Evolutionary conservation across 176 grass and related monocot species (phyloP).

Genomic region (Puya raimondii): DNA sequence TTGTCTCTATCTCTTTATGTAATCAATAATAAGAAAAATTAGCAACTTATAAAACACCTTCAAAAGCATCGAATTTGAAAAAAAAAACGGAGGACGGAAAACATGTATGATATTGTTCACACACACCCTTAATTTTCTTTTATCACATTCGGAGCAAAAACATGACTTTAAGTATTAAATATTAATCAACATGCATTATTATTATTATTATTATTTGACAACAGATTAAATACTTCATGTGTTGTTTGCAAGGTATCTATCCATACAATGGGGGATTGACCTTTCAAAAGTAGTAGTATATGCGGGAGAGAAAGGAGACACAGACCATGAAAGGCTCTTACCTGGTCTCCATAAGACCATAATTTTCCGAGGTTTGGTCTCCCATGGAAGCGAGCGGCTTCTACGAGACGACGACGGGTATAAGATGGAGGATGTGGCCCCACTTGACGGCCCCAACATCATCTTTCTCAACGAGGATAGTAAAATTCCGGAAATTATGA

Average conservation of each 20-base stretch:
- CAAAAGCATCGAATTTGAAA: too few relatives aligned
- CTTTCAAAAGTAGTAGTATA: conserved; percentile 54
- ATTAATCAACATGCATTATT: background rate
- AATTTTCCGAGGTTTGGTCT: conserved; percentile 41
- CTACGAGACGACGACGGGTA: conserved; percentile 51
- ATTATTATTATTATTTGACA: background rate
- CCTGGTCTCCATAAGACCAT: conserved; percentile 70
- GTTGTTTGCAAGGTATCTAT: conserved; percentile 43
- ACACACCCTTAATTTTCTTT: background rate
- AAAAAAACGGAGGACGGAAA: too few relatives aligned
- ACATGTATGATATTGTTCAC: too few relatives aligned
- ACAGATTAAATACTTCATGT: background rate
- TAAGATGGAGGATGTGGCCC: conserved; percentile 53
- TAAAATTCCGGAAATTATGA: conserved; percentile 22
- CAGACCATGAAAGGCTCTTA: conserved; percentile 62
- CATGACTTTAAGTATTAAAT: background rate
- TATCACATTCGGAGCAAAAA: too few relatives aligned
- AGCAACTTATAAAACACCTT: too few relatives aligned
- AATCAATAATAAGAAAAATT: too few relatives aligned
- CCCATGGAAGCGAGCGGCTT: conserved; percentile 55
- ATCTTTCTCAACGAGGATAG: conserved; percentile 26
- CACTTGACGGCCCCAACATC: conserved; percentile 45
- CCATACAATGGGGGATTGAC: conserved; percentile 79
- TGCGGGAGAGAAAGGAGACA: conserved; percentile 81
- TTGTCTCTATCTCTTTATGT: too few relatives aligned